Conservation (phyloP, 2,329 filamentous ascomycete species). For the Neofusicoccum sp. region DNA sequence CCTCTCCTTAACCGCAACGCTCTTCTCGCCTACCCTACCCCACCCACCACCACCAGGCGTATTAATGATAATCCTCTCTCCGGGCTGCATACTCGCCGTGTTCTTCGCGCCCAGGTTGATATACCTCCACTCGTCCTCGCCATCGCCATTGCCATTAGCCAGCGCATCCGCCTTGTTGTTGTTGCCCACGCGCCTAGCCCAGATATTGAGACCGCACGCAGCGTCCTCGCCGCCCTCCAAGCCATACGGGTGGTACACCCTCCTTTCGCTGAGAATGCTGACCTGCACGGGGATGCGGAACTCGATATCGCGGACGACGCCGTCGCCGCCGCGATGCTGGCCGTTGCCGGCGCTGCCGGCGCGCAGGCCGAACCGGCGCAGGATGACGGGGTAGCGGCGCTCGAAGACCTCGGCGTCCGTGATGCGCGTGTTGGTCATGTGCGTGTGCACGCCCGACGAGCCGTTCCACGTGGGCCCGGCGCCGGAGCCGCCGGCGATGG, state of each 20-base stretch:
- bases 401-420: conserved; percentile 82
- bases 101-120: conserved; percentile 82
- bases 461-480: conserved; percentile 75
- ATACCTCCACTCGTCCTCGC: conserved; percentile 53
- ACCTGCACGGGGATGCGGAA: conserved; percentile 78
- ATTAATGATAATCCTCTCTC: conserved; percentile 75
- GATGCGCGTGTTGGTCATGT: conserved; percentile 87
- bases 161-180: conserved; percentile 23
- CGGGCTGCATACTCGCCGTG: conserved; percentile 72
- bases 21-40: conserved; percentile 64
- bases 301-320: conserved; percentile 78
- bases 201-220: conserved; percentile 79
- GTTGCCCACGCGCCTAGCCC: conserved; percentile 53
- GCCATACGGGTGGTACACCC: conserved; percentile 79
- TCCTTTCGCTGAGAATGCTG: conserved; percentile 74
- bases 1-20: conserved; percentile 47
- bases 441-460: conserved; percentile 74
- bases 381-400: conserved; percentile 72
- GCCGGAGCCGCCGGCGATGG: conserved; percentile 76
- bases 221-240: conserved; percentile 81
- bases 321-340: conserved; percentile 71
- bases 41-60: conserved; percentile 82
- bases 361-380: conserved; percentile 70
- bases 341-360: conserved; percentile 66
- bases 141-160: background rate